These are phyloP conservation scores for Lichtheimia ramosa DNA, from an alignment of 371 early-diverging fungal genomes.

Conservation along the genomic window DNA sequence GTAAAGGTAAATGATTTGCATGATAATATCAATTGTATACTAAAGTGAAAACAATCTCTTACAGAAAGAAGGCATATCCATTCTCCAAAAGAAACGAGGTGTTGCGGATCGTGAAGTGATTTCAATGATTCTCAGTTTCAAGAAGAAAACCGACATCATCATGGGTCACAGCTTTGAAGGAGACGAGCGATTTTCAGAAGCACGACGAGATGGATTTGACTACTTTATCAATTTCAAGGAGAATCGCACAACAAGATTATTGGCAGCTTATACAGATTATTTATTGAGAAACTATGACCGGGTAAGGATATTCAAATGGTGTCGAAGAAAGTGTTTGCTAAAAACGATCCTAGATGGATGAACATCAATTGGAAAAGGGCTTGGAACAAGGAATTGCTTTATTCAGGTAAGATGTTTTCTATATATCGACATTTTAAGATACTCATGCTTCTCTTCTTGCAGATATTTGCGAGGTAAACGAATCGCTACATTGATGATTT, in stretches of 20 bases:
- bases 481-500: neutral
- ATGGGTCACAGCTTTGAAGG: slow-evolving; percentile 66
- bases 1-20: slow-evolving; percentile 30
- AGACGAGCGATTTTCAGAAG: slow-evolving; percentile 62
- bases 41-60: neutral
- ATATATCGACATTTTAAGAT: neutral
- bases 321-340: too few species aligned
- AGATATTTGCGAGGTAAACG: slow-evolving; percentile 70
- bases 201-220: slow-evolving; percentile 82
- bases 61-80: slow-evolving; percentile 31
- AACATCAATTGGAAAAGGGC: slow-evolving; percentile 21
- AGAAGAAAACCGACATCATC: slow-evolving; percentile 68
- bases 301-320: slow-evolving; percentile 2
- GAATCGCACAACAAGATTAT: slow-evolving; percentile 82
- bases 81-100: slow-evolving; percentile 18
- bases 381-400: slow-evolving; percentile 36
- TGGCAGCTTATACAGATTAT: slow-evolving; percentile 46
- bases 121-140: slow-evolving; percentile 50
- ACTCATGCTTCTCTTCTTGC: slow-evolving; percentile 26
- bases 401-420: slow-evolving; percentile 18
- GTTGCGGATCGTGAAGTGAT: slow-evolving; percentile 2
- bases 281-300: slow-evolving; percentile 24
- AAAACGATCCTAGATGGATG: neutral
- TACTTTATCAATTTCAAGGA: slow-evolving; percentile 79
- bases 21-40: neutral